Conservation (phyloP, 2,329 filamentous ascomycete genomes). For the Verticillium zaregamsianum region DNA sequence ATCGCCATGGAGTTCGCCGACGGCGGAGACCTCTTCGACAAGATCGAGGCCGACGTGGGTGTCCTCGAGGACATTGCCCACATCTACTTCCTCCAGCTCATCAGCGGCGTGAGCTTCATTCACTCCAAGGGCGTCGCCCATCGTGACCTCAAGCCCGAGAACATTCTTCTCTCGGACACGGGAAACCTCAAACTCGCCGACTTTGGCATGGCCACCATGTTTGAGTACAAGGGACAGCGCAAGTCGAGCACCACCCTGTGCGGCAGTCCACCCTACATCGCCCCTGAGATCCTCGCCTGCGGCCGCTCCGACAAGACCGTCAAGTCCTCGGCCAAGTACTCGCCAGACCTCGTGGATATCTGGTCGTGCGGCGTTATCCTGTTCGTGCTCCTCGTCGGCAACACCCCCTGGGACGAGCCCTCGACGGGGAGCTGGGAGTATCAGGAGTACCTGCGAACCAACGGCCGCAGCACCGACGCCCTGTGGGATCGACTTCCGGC, state of each 20-base stretch:
- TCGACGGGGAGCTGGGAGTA: constrained; percentile 85
- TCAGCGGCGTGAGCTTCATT: constrained; percentile 89
- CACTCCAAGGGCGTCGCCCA: constrained; percentile 95
- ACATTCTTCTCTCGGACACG: constrained; percentile 80
- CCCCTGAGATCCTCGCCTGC: constrained; percentile 76
- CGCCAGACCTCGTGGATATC: constrained; percentile 80
- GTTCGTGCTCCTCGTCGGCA: constrained; percentile 90
- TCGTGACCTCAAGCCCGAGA: constrained; percentile 89
- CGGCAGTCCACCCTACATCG: constrained; percentile 94
- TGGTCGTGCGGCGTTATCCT: constrained; percentile 99
- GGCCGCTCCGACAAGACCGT: constrained; percentile 35
- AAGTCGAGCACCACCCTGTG: constrained; percentile 88
- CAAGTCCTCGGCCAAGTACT: constrained; percentile 54
- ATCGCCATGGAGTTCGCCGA: constrained; percentile 97
- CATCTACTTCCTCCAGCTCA: constrained; percentile 89
- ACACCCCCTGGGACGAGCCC: constrained; percentile 96
- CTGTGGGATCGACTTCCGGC: constrained; percentile 77
- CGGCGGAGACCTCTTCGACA: constrained; percentile 96
- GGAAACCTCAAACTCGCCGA: constrained; percentile 93
- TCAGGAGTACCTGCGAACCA: constrained; percentile 75
- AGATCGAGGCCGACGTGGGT: constrained; percentile 96
- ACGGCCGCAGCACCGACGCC: constrained; percentile 78
- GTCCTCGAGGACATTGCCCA: constrained; percentile 94
- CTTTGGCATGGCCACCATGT: constrained; percentile 93
- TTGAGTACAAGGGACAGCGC: constrained; percentile 78